These are phyloP conservation scores for Daldinia grandis DNA, from an alignment of 495 filamentous ascomycete genomes.

Conservation along the genomic window DNA sequence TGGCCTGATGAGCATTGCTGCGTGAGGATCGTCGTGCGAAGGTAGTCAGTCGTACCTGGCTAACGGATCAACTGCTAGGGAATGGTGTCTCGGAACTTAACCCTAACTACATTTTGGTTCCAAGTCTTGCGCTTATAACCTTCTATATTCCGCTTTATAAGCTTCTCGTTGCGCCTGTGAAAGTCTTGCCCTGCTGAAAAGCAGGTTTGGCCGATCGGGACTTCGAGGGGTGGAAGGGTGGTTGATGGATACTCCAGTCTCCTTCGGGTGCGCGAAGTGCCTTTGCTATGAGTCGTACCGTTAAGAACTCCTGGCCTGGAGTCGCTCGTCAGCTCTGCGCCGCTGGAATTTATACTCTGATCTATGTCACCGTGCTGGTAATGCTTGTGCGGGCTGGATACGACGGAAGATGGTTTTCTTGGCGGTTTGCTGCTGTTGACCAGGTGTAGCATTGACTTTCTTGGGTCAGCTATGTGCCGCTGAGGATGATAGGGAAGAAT, in stretches of 20 bases:
- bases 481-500: constrained; percentile 49
- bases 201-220: constrained; percentile 41
- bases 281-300: constrained; percentile 67
- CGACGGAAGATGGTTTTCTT: constrained; percentile 47
- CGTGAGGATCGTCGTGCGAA: constrained; percentile 45
- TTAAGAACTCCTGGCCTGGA: constrained; percentile 68
- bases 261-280: constrained; percentile 50
- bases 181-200: constrained; percentile 53
- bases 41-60: constrained; percentile 37
- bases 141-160: constrained; percentile 53
- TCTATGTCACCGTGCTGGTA: constrained; percentile 57
- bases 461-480: constrained; percentile 15
- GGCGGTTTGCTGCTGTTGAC: constrained; percentile 47
- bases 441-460: constrained; percentile 25
- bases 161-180: constrained; percentile 34
- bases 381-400: constrained; percentile 43
- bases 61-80: constrained; percentile 52
- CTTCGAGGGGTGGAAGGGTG: constrained; percentile 50
- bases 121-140: constrained; percentile 58
- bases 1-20: constrained; percentile 40
- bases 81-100: constrained; percentile 77
- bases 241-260: constrained; percentile 55
- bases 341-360: constrained; percentile 70
- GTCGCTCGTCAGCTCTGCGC: constrained; percentile 67
- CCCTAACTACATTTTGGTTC: constrained; percentile 72